These are phyloP conservation scores for Pseudonitzschia multiseries DNA, from an alignment of 108 stramenopile species.

Conservation along the genomic window DNA sequence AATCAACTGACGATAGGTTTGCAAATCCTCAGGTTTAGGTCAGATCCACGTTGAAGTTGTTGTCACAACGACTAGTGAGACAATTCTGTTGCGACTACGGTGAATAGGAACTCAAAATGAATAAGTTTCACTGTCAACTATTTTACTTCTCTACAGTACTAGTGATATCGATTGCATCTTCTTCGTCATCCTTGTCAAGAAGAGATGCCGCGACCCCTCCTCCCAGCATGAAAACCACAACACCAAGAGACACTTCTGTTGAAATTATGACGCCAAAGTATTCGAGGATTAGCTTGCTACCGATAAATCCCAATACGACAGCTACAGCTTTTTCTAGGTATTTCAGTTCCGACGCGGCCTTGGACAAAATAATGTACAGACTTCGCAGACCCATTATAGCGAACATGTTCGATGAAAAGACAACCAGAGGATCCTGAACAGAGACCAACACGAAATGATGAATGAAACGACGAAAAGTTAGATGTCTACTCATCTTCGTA, in stretches of 20 bases:
- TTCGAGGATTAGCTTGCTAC: constrained; percentile 90
- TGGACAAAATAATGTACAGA: constrained; percentile 89
- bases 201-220: constrained; percentile 50
- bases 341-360: constrained; percentile 88
- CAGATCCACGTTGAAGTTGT: too few relatives aligned
- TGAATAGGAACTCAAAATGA: too few relatives aligned
- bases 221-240: constrained; percentile 68
- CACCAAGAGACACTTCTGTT: constrained; percentile 68
- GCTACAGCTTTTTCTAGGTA: constrained; percentile 94
- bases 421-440: constrained; percentile 85
- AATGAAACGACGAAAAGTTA: not conserved
- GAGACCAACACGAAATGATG: not conserved
- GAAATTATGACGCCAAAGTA: constrained; percentile 70
- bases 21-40: too few relatives aligned
- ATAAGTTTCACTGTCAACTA: not conserved
- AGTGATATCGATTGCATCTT: constrained; percentile 4
- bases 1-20: too few relatives aligned
- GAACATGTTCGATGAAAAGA: constrained; percentile 95
- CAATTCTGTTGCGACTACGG: too few relatives aligned
- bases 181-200: constrained; percentile 23
- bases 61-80: too few relatives aligned
- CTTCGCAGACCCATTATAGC: constrained; percentile 95
- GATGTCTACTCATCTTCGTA: too few relatives aligned
- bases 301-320: constrained; percentile 91
- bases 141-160: not conserved